Evolutionary conservation across 139 green algal genomes (phyloP).

Genomic region (Picocystis salinarum): DNA sequence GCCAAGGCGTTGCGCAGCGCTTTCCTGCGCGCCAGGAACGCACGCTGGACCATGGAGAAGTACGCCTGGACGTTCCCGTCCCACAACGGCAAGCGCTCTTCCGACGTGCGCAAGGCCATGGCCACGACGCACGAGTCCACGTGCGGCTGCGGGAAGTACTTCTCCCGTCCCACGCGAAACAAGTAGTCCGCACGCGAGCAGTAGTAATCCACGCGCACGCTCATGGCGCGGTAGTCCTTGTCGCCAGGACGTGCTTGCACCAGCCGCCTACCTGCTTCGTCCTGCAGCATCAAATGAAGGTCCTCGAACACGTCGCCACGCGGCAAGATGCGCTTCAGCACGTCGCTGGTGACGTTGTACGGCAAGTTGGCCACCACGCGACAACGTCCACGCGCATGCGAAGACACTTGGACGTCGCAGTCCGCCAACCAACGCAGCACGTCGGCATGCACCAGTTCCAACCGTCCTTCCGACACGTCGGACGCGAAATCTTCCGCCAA

Average conservation of each 20-base stretch:
- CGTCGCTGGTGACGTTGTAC: constrained; percentile 93
- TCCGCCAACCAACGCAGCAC: constrained; percentile 27
- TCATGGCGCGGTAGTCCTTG: constrained; percentile 63
- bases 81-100: no score
- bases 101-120: no score
- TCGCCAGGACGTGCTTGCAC: constrained; percentile 14
- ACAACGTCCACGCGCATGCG: not conserved
- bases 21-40: no score
- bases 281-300: constrained; percentile 61
- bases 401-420: not conserved
- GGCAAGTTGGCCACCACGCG: constrained; percentile 82
- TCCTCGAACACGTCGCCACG: constrained; percentile 35
- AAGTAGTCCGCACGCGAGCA: constrained; percentile 6
- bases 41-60: no score
- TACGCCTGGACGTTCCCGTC: no score
- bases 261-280: constrained; percentile 52
- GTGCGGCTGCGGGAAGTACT: constrained; percentile 50
- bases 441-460: constrained; percentile 40
- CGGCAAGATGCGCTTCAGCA: constrained; percentile 56
- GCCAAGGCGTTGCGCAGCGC: no score
- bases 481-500: constrained; percentile 24
- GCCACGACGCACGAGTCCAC: no score
- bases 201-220: constrained; percentile 53
- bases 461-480: constrained; percentile 8
- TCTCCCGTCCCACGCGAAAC: constrained; percentile 36